phyloP scores from a whole-genome alignment of 1,284 basidiomycete species.

The Cutaneotrichosporon cyanovorans region DNA sequence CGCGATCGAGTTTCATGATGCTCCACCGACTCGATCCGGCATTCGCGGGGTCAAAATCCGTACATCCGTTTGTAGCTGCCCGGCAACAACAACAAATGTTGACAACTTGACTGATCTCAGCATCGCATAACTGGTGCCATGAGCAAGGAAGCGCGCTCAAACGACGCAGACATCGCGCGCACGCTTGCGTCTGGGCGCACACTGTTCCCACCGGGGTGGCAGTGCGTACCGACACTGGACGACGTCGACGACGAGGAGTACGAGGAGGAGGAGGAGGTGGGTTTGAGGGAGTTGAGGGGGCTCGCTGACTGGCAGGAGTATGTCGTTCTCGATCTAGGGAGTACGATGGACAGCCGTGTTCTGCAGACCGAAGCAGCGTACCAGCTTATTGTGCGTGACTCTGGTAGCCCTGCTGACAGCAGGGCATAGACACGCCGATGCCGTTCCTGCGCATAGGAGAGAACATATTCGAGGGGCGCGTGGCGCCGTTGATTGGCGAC shows the following conservation, averaged over 20 bases:
- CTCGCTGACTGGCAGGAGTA: slow-evolving; percentile 18
- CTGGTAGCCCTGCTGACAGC: neutral
- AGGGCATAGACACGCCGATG: slow-evolving; percentile 43
- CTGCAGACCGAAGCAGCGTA: slow-evolving; percentile 33
- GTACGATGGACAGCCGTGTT: slow-evolving; percentile 26
- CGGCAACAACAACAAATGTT: neutral
- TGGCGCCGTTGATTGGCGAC: slow-evolving; percentile 37
- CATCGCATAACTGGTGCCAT: neutral
- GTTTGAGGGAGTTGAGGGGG: slow-evolving; percentile 8
- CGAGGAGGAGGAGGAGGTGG: slow-evolving; percentile 35
- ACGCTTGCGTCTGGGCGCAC: slow-evolving; percentile 15
- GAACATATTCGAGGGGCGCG: slow-evolving; percentile 37
- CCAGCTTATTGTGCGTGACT: slow-evolving; percentile 35
- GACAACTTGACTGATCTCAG: neutral
- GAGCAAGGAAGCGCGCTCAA: neutral
- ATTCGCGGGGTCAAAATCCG: neutral
- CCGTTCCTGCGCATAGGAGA: slow-evolving; percentile 43
- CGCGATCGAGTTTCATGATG: too few species aligned
- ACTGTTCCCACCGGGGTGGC: slow-evolving; percentile 34
- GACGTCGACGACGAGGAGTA: slow-evolving; percentile 33
- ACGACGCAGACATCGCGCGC: slow-evolving; percentile 7
- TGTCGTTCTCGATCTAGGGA: slow-evolving; percentile 37
- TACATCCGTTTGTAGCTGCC: neutral
- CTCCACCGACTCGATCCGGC: neutral
- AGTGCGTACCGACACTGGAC: slow-evolving; percentile 32